Evolutionary conservation across 148 eudicot genomes (phyloP).

Genomic region (Diospyros lotus): DNA sequence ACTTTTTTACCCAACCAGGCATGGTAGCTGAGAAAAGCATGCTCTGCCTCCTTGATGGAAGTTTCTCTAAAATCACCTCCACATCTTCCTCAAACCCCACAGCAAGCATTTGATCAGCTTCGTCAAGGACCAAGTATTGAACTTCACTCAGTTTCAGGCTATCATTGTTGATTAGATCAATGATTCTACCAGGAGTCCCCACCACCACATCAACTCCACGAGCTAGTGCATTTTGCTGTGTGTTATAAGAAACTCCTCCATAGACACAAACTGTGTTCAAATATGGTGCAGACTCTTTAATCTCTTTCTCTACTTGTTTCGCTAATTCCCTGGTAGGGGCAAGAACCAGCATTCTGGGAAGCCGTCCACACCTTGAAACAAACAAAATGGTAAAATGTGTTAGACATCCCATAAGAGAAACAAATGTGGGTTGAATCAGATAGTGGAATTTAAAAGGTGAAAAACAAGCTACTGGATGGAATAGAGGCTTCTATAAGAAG

Average conservation of each 20-base stretch:
- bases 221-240: constrained; percentile 68
- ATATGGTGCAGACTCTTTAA: constrained; percentile 94
- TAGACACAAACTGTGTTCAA: constrained; percentile 89
- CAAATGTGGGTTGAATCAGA: too few species aligned
- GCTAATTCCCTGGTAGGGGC: constrained; percentile 98
- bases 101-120: constrained; percentile 99
- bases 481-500: too few species aligned
- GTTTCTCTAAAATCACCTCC: constrained; percentile 66
- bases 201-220: constrained; percentile 99
- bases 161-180: constrained; percentile 67
- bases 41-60: constrained; percentile 85
- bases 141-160: constrained; percentile 83
- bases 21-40: constrained; percentile 99
- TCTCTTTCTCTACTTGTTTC: constrained; percentile 92
- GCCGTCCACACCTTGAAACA: constrained; percentile 67
- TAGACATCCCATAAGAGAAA: constrained; percentile 1
- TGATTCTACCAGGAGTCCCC: constrained; percentile 96
- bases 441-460: too few species aligned
- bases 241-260: constrained; percentile 83
- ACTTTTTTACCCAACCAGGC: constrained; percentile 92
- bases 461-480: too few species aligned
- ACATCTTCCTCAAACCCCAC: constrained; percentile 99
- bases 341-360: constrained; percentile 81
- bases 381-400: constrained; percentile 10
- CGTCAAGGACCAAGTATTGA: constrained; percentile 85